Base-by-base conservation (phyloP, 2,329 filamentous ascomycete genomes). In the Capronia coronata region DNA sequence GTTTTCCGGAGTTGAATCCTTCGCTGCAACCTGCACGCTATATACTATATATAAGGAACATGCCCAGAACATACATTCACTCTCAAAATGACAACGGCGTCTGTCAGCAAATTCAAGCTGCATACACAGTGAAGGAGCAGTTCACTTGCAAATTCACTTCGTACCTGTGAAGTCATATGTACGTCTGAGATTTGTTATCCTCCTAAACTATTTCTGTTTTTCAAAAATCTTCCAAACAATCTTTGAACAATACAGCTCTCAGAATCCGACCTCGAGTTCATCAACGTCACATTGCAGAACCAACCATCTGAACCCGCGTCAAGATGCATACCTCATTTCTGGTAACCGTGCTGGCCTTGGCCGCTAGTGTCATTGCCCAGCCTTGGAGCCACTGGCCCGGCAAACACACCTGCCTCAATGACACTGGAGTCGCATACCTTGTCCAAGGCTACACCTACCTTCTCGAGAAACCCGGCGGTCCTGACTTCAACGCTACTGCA, bases 371-470 rank as follows among this genome's bases (percentile, higher is more conserved):
- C n/a, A n/a, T 52, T 22, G 45, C 49, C 16, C 27, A 34, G 7
- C 35, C 37, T 11, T 32, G 44, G 42, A 43, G 30, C 22, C 3
- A 39, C 6, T 27, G 53, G 21, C 42, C 21, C 8, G 44, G 19
- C 10, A 39, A 30, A 25, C 37, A 23, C 2, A 6, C 16, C 13
- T 54, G 55, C 38, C 25, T 57, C 39, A 49, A 49, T 21, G 30
- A 40, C 10, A 22, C 25, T 25, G 43, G 39, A 14, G 55, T 53
- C 18, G 18, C 25, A 4, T 43, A 34, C 37, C 25, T 55, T 22
- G 21, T 57, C 30, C 23, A 49, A 10, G 49, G 49, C 32, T 55
- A 57, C 43, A 55, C 52, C 37, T 55, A 57, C 42, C 47, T 57
- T 9, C 54, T 55, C 16, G 30, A 53, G 40, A 37, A 41, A 21